Percentiles rank a stretch among this genome's conserved stretches.
Evolutionary conservation across 176 grass and related monocot genomes (phyloP).

Genomic region (Ensete glaucum): DNA sequence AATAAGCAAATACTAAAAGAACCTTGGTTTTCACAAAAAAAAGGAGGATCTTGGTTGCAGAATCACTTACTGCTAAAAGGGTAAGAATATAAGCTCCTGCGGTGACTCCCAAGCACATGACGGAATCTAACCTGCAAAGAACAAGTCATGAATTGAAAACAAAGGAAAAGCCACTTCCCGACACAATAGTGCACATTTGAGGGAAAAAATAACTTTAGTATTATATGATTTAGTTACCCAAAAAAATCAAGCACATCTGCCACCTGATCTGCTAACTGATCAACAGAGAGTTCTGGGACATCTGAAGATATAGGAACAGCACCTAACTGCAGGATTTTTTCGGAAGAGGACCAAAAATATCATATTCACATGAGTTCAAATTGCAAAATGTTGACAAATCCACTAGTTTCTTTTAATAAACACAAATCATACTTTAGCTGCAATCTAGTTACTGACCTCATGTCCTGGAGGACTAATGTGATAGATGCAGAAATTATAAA

Average conservation of each 20-base stretch:
- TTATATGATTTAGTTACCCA: slow-evolving; percentile 32
- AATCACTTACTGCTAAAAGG: slow-evolving; percentile 63
- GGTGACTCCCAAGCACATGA: slow-evolving; percentile 90
- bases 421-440: neutral
- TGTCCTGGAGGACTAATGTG: too few species aligned
- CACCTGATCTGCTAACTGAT: slow-evolving; percentile 79
- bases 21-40: neutral
- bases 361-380: neutral
- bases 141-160: slow-evolving; percentile 17
- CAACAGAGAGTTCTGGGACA: slow-evolving; percentile 51
- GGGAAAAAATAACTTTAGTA: neutral
- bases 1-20: neutral
- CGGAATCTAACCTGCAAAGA: slow-evolving; percentile 61
- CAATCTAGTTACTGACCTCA: slow-evolving; percentile 18
- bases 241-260: slow-evolving; percentile 90
- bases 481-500: slow-evolving; percentile 75
- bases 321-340: slow-evolving; percentile 62
- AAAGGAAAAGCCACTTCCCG: neutral
- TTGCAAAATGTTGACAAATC: neutral
- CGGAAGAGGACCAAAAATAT: slow-evolving; percentile 24
- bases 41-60: neutral
- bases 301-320: slow-evolving; percentile 64
- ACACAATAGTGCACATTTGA: neutral
- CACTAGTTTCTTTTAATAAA: neutral
- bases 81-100: slow-evolving; percentile 95